These are phyloP conservation scores for Aphanomyces euteiches DNA, from an alignment of 352 stramenopile species.

Conservation along the genomic window DNA sequence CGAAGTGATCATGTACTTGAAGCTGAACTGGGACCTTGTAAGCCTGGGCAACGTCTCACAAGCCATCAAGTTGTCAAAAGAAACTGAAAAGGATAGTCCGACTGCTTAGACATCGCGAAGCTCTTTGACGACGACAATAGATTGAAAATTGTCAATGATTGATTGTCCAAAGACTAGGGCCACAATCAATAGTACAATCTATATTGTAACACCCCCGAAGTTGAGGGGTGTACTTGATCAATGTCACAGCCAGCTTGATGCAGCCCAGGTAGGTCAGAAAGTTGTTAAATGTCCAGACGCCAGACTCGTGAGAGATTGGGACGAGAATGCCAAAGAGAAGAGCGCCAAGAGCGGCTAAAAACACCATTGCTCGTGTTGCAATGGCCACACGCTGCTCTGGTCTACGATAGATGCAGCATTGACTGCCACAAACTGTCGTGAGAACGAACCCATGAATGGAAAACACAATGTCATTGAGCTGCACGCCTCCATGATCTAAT, in stretches of 20 bases:
- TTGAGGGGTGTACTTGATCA: conserved; percentile 35
- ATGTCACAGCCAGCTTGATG: conserved; percentile 31
- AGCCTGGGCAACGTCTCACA: too few species aligned
- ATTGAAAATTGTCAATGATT: too few species aligned
- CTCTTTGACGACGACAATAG: too few species aligned
- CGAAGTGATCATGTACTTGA: too few species aligned
- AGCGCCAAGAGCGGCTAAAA: background rate
- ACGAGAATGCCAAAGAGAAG: conserved; percentile 30
- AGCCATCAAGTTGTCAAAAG: too few species aligned
- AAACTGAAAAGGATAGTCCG: too few species aligned
- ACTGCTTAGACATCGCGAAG: too few species aligned
- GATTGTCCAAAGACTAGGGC: too few species aligned
- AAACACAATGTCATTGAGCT: conserved; percentile 31
- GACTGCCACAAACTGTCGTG: conserved; percentile 21
- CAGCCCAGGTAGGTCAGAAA: background rate
- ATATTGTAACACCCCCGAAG: too few species aligned
- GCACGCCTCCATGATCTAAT: conserved; percentile 17
- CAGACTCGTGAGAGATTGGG: background rate
- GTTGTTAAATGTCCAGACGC: conserved; percentile 24
- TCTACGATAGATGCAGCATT: conserved; percentile 28
- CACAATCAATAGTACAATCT: too few species aligned
- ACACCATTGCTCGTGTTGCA: background rate
- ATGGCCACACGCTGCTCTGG: background rate
- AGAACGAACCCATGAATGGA: conserved; percentile 31
- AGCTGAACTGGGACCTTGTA: too few species aligned